These are phyloP conservation scores for Panicum virgatum DNA, from an alignment of 202 grass and related monocot species.

Conservation along the genomic window DNA sequence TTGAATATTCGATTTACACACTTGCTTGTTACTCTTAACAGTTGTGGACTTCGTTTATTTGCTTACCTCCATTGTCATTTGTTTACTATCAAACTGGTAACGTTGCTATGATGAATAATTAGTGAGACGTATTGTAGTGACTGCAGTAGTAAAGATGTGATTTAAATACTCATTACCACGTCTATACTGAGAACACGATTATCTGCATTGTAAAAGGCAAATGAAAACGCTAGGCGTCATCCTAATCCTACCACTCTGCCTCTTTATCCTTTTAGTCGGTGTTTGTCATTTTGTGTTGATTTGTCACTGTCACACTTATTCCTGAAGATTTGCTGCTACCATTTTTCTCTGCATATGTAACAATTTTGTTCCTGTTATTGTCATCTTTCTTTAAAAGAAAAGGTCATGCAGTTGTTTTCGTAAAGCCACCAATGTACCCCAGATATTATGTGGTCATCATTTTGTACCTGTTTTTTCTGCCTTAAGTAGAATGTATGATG, in stretches of 20 bases:
- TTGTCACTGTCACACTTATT: constrained; percentile 7
- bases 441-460: background rate
- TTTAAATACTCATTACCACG: background rate
- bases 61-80: background rate
- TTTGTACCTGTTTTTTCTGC: background rate
- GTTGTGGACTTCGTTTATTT: background rate
- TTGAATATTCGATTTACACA: background rate
- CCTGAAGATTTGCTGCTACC: background rate
- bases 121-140: background rate
- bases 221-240: background rate
- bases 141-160: background rate
- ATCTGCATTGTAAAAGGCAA: background rate
- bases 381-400: constrained; percentile 4
- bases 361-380: background rate
- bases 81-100: background rate
- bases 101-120: background rate
- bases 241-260: background rate
- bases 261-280: background rate
- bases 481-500: background rate
- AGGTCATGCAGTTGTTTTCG: background rate
- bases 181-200: background rate
- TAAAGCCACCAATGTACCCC: background rate
- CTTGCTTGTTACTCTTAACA: background rate
- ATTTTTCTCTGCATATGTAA: background rate
- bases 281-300: constrained; percentile 14